Conservation (phyloP, 345 rosid genomes). For the Melaleuca quinquenervia region DNA sequence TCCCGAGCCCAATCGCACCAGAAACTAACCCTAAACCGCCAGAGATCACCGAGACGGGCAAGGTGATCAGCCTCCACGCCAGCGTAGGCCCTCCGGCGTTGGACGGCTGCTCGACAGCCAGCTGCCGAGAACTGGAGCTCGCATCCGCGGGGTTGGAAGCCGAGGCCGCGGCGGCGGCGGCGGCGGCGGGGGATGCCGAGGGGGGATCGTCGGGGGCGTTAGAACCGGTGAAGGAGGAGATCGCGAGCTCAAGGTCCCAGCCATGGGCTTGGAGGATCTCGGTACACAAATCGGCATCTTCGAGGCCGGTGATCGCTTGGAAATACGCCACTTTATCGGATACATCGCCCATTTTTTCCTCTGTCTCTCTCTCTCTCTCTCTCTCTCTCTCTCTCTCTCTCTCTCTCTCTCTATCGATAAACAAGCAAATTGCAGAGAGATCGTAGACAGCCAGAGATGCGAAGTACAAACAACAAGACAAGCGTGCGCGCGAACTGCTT, state of each 20-base stretch:
- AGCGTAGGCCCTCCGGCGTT: conserved; percentile 40
- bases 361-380: neutral
- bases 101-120: neutral
- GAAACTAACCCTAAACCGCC: conserved; percentile 81
- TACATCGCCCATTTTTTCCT: conserved; percentile 48
- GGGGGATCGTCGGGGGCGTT: conserved; percentile 1
- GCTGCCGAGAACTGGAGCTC: neutral
- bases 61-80: conserved; percentile 72
- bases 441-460: neutral
- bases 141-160: conserved; percentile 9
- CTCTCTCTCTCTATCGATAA: neutral
- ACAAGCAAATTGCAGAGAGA: neutral
- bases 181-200: conserved; percentile 5
- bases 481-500: neutral
- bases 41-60: conserved; percentile 76
- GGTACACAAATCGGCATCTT: conserved; percentile 82
- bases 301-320: conserved; percentile 89
- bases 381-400: neutral
- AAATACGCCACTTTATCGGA: conserved; percentile 86
- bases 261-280: conserved; percentile 95
- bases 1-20: conserved; percentile 82
- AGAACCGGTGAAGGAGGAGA: conserved; percentile 66
- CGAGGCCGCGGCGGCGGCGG: conserved; percentile 6
- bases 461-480: neutral
- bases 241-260: conserved; percentile 98